A percentile compares a stretch with the other conserved stretches of the same genome.
Conservation (phyloP, 2,329 filamentous ascomycete genomes). For the Raffaelea albimanens region DNA sequence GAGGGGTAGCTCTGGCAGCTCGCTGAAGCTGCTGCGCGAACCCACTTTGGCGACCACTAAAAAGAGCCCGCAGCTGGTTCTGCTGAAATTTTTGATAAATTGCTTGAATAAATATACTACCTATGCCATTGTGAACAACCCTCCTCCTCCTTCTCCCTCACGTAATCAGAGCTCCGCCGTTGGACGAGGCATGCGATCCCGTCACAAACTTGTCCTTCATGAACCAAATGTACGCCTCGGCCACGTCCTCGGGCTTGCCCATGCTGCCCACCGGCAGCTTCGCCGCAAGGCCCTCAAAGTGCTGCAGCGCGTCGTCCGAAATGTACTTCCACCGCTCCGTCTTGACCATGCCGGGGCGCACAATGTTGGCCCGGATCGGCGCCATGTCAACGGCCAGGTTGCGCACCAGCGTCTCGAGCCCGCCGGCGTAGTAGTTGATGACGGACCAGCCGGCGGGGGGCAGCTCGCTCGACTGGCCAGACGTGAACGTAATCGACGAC, state of each 20-base stretch:
- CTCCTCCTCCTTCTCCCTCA: neutral
- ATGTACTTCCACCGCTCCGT: conserved; percentile 32
- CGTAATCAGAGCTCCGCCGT: conserved; percentile 3
- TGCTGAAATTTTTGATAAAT: no score
- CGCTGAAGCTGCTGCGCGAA: no score
- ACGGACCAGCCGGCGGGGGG: conserved; percentile 43
- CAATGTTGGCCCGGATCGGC: conserved; percentile 54
- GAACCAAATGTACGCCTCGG: conserved; percentile 20
- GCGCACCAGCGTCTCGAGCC: conserved; percentile 40
- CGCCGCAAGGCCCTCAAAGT: conserved; percentile 13
- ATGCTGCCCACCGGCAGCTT: conserved; percentile 13
- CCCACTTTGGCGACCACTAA: no score
- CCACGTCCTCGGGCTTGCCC: conserved; percentile 17
- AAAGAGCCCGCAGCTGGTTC: no score
- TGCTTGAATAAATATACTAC: no score
- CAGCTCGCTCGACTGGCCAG: conserved; percentile 38
- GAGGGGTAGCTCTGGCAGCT: no score
- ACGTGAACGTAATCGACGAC: conserved; percentile 45
- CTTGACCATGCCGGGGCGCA: conserved; percentile 44
- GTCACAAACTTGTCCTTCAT: conserved; percentile 20
- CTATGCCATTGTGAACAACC: no score
- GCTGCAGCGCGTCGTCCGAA: conserved; percentile 14
- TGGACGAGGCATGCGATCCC: conserved; percentile 14
- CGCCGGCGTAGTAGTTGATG: conserved; percentile 37
- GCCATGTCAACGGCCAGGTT: conserved; percentile 53